phyloP scores from a whole-genome alignment of 2,329 filamentous ascomycete genomes.

The Venturia aucupariae region DNA sequence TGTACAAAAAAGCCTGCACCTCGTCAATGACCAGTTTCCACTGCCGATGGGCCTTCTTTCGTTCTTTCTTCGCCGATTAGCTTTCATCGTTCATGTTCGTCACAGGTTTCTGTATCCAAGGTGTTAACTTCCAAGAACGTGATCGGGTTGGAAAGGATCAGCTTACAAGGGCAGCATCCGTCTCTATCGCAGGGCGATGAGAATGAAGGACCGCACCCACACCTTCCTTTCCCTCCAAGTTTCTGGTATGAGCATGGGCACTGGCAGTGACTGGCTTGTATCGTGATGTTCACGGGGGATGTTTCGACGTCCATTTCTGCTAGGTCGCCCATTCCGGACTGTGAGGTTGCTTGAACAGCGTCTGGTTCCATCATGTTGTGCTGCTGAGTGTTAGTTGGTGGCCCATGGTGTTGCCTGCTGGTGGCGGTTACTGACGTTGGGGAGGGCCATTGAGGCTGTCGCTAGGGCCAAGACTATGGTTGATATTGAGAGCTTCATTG shows the following conservation, averaged over 20 bases:
- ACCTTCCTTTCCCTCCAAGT: background rate
- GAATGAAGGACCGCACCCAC: background rate
- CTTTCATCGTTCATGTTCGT: no score
- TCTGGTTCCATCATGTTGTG: slow-evolving; percentile 1
- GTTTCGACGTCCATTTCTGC: background rate
- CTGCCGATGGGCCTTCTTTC: no score
- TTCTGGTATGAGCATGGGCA: background rate
- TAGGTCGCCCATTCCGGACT: background rate
- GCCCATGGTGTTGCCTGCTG: background rate
- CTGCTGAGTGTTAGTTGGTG: background rate
- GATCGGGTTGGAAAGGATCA: no score
- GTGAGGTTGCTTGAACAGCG: background rate
- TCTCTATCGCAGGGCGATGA: background rate
- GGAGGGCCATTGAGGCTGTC: background rate
- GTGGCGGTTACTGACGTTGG: background rate
- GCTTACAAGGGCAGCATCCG: background rate
- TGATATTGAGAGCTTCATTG: background rate
- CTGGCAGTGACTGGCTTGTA: background rate
- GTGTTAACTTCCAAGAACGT: background rate
- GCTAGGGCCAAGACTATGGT: background rate
- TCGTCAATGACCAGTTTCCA: no score
- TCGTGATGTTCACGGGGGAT: background rate
- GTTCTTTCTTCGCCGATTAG: no score
- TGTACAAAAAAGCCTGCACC: background rate
- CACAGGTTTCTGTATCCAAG: no score